Base-by-base conservation (phyloP, 1,284 basidiomycete species). In the Moniliella sp. region DNA sequence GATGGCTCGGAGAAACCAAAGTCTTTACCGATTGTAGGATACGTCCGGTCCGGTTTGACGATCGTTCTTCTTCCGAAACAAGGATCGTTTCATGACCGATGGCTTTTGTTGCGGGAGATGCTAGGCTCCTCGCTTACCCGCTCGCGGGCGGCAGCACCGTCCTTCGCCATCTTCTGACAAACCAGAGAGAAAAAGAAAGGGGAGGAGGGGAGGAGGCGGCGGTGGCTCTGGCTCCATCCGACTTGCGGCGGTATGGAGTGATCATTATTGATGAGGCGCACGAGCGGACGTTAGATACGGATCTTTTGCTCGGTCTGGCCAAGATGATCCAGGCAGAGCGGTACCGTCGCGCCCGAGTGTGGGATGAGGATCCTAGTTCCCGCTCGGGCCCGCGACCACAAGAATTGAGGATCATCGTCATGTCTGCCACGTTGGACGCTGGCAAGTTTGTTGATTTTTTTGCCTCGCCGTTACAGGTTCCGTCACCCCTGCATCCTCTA, bases 241-340 rank as follows among this genome's bases (percentile, higher is more conserved):
- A 78, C n/a, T 66, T 94, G 30, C 72, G 72, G 33, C 72, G 71
- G 28, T 97, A 94, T 62, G 80, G 78, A 48, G 72, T 88, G 10
- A 68, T 99, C 35, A 71, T 97, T 40, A 74, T 99, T 32, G 88
- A 99, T 56, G 88, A 99, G 58, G 88, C 88, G 2, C 91, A 99
- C 64, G 88, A 99, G 57, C 72, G 88, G 28, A 91, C 84, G 0
- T 65, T 99, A 23, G 72, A 86, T 23, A 94, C 88, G 4, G 88
- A 99, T 62, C 69, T 97, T 37, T 67, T 94, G n/a, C 72, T 97
- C 28, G 78, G 86, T 1, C 78, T 77, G 36, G 67, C 93, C 30
- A 94, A 88, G 62, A 39, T 51, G 11, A 61, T 65, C 2, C 63
- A 65, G 41, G 37, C 38, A 4, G 40, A 53, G 32, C 45, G 64